Conservation (phyloP, 2,329 filamentous ascomycete genomes). For the Huntiella moniliformis region DNA sequence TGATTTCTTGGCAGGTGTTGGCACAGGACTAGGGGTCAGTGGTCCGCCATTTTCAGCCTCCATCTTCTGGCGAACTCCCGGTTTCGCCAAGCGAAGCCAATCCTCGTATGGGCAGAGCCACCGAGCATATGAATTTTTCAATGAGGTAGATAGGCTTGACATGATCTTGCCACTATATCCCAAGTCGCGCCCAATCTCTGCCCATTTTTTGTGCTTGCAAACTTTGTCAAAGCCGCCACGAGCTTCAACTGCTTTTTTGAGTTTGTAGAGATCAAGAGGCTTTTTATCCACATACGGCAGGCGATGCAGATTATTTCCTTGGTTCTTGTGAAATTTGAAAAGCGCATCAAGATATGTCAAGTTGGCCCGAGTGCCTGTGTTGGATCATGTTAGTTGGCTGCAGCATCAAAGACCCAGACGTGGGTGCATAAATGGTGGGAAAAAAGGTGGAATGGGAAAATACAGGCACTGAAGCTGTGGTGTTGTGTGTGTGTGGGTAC, state of each 20-base stretch:
- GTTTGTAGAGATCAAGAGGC: conserved; percentile 79
- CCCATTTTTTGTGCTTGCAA: conserved; percentile 97
- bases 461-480: conserved; percentile 1
- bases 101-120: conserved; percentile 97
- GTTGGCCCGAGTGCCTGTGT: conserved; percentile 73
- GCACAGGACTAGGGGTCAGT: conserved; percentile 56
- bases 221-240: conserved; percentile 91
- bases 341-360: conserved; percentile 90
- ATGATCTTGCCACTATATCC: conserved; percentile 99
- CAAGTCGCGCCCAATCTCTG: conserved; percentile 87
- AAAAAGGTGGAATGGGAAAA: not conserved
- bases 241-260: conserved; percentile 92
- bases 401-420: not conserved
- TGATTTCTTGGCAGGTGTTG: conserved; percentile 50
- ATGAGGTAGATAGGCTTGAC: conserved; percentile 90
- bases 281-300: conserved; percentile 96
- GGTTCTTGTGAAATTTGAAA: conserved; percentile 90
- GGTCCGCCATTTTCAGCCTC: conserved; percentile 87
- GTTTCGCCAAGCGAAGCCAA: conserved; percentile 76
- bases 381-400: no score
- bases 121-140: conserved; percentile 95
- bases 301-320: conserved; percentile 82
- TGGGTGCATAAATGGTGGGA: conserved; percentile 2
- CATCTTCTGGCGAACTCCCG: conserved; percentile 87
- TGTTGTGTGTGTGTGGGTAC: not conserved